phyloP scores from a whole-genome alignment of 345 rosid genomes.

The Syzygium oleosum region DNA sequence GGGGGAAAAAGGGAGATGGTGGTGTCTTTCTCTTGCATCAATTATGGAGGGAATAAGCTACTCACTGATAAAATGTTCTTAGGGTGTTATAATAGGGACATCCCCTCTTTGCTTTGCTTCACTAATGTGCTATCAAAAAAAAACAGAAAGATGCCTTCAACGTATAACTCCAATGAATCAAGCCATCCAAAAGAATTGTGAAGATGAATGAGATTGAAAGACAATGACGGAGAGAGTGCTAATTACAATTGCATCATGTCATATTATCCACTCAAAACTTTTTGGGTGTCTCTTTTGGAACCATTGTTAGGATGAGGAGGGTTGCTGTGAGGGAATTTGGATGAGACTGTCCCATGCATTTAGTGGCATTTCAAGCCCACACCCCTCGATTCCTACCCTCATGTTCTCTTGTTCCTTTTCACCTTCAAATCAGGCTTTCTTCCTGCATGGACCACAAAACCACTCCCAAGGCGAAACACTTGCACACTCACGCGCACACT shows the following conservation, averaged over 20 bases:
- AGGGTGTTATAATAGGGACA: not conserved
- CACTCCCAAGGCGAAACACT: slow-evolving; percentile 6
- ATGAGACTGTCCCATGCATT: not conserved
- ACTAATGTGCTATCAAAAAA: not conserved
- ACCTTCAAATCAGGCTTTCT: slow-evolving; percentile 22
- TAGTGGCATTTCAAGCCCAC: slow-evolving; percentile 11
- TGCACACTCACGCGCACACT: not conserved
- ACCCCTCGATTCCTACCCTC: not conserved
- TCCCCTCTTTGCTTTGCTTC: not conserved
- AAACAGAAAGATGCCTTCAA: not conserved
- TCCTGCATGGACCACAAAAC: slow-evolving; percentile 39
- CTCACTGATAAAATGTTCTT: not conserved
- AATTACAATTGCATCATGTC: not conserved
- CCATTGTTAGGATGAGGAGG: not conserved
- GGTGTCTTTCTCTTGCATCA: not conserved
- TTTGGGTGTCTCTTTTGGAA: not conserved
- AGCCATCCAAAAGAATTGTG: not conserved
- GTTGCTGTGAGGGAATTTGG: not conserved
- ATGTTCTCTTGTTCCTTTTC: slow-evolving; percentile 14
- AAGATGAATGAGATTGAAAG: slow-evolving; percentile 7
- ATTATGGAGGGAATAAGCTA: not conserved
- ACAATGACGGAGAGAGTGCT: not conserved
- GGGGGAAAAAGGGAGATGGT: not conserved
- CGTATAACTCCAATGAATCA: not conserved
- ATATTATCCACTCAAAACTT: not conserved